Evolutionary conservation across 805 yeast genomes (phyloP).

Genomic region (Pichia scutulata): DNA sequence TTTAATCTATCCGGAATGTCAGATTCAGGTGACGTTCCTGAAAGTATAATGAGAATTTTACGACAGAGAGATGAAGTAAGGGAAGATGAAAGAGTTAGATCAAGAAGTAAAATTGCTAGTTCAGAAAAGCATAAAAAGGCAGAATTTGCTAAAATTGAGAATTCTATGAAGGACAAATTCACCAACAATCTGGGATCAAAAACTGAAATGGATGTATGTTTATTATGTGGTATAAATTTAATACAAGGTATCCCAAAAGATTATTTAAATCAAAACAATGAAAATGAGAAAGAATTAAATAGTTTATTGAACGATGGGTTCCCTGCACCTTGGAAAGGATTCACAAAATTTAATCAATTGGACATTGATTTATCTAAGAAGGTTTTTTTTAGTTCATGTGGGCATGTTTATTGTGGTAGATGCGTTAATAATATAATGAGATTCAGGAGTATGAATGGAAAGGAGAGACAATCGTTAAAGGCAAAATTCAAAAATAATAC

Average conservation of each 20-base stretch:
- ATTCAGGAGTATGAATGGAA: conserved; percentile 5
- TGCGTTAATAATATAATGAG: conserved; percentile 63
- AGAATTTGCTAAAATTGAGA: conserved; percentile 12
- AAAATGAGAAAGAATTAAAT: conserved; percentile 18
- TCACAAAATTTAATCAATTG: conserved; percentile 37
- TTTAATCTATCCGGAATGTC: background rate
- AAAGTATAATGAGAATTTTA: conserved; percentile 24
- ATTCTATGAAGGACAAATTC: conserved; percentile 10
- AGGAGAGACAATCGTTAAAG: conserved; percentile 4
- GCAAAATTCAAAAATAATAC: conserved; percentile 19
- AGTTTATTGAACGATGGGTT: conserved; percentile 23
- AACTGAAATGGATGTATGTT: conserved; percentile 37
- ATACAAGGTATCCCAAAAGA: conserved; percentile 65
- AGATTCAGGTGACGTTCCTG: conserved; percentile 20
- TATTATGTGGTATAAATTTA: conserved; percentile 62
- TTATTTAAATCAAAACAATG: conserved; percentile 18
- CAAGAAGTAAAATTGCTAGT: conserved; percentile 16
- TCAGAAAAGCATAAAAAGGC: conserved; percentile 13
- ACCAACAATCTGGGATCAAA: conserved; percentile 26
- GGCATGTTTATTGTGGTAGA: conserved; percentile 81
- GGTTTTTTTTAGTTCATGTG: conserved; percentile 63
- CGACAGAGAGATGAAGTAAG: conserved; percentile 22
- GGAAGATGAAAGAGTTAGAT: conserved; percentile 21
- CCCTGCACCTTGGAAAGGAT: conserved; percentile 61
- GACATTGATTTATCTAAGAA: conserved; percentile 60